Evolutionary conservation across 1,284 basidiomycete species (phyloP).

Genomic region (Xerocomus amazonicus): DNA sequence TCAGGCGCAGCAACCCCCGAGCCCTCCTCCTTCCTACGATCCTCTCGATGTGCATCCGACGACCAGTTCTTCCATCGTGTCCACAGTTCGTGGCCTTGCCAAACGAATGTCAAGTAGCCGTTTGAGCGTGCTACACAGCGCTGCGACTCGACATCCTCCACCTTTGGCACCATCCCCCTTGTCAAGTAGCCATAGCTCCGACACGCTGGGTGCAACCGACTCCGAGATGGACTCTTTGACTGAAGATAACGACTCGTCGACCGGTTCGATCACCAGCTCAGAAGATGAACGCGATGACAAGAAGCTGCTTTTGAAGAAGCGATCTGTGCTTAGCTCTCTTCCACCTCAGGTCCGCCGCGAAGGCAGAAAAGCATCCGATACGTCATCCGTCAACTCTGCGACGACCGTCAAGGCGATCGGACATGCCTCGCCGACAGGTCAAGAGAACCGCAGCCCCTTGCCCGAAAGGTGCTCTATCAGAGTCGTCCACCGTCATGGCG

Average conservation of each 20-base stretch:
- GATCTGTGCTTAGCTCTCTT: slow-evolving; percentile 41
- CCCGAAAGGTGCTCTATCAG: slow-evolving; percentile 26
- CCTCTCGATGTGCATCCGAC: slow-evolving; percentile 25
- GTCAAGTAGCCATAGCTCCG: slow-evolving; percentile 39
- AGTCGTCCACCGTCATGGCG: slow-evolving; percentile 26
- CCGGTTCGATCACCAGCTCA: slow-evolving; percentile 49
- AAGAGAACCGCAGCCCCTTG: slow-evolving; percentile 20
- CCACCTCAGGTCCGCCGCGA: slow-evolving; percentile 45
- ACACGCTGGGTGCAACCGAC: slow-evolving; percentile 45
- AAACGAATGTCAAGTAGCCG: slow-evolving; percentile 48
- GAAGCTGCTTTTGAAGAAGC: slow-evolving; percentile 30
- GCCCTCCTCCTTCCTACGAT: slow-evolving; percentile 42
- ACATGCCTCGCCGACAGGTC: slow-evolving; percentile 19
- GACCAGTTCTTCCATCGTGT: slow-evolving; percentile 33
- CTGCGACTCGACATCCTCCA: slow-evolving; percentile 10
- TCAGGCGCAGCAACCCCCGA: slow-evolving; percentile 43
- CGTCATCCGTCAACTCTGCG: slow-evolving; percentile 43
- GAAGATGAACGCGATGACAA: slow-evolving; percentile 49
- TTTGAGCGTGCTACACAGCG: slow-evolving; percentile 25
- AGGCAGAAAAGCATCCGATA: slow-evolving; percentile 52
- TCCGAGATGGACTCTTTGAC: slow-evolving; percentile 61
- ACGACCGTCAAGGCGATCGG: slow-evolving; percentile 37
- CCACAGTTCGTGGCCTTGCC: slow-evolving; percentile 51
- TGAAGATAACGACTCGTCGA: slow-evolving; percentile 62
- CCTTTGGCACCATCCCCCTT: slow-evolving; percentile 34